Evolutionary conservation across 2,329 filamentous ascomycete genomes (phyloP).

Genomic region (Apiospora koreana): DNA sequence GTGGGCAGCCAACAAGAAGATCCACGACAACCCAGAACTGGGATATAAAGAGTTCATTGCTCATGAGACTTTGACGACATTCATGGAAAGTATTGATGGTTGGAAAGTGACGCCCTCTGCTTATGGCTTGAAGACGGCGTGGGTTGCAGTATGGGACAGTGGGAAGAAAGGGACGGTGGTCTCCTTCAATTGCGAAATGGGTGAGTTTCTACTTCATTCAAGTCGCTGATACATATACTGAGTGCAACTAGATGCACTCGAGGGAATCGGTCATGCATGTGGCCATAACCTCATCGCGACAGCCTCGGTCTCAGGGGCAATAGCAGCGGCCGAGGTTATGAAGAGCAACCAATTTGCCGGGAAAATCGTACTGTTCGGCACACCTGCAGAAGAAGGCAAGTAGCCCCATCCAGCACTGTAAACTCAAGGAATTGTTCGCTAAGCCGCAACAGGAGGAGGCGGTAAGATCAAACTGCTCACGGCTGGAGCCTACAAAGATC

Average conservation of each 20-base stretch:
- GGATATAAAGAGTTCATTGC: constrained; percentile 49
- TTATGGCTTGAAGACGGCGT: constrained; percentile 54
- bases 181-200: constrained; percentile 50
- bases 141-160: constrained; percentile 50
- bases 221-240: background rate
- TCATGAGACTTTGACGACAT: constrained; percentile 50
- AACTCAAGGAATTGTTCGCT: constrained; percentile 5
- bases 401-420: background rate
- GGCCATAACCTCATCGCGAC: constrained; percentile 57
- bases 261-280: constrained; percentile 53
- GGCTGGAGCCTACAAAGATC: constrained; percentile 44
- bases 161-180: constrained; percentile 46
- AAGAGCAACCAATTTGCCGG: constrained; percentile 42
- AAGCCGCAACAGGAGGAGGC: constrained; percentile 38
- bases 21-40: constrained; percentile 53
- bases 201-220: constrained; percentile 24
- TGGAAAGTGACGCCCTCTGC: constrained; percentile 55
- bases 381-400: constrained; percentile 53
- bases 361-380: constrained; percentile 49
- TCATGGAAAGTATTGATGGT: constrained; percentile 41
- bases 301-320: constrained; percentile 45
- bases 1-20: constrained; percentile 48
- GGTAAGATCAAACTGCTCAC: constrained; percentile 50
- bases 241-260: constrained; percentile 43
- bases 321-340: constrained; percentile 49